A percentile compares a stretch with the other conserved stretches of the same genome.
Conservation (phyloP, 345 rosid genomes). For the Gossypium anomalum region DNA sequence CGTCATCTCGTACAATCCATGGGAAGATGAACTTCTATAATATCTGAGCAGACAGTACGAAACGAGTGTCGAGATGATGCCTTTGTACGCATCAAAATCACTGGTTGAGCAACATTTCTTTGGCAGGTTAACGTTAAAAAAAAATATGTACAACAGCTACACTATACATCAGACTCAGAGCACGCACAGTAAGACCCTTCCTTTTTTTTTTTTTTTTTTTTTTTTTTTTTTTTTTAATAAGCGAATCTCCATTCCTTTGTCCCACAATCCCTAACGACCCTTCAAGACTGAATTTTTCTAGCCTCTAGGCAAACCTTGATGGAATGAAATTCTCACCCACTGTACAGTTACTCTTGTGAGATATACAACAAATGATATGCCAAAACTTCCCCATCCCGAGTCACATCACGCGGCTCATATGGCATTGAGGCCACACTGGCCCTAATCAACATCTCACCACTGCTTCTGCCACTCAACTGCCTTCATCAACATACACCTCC, state of each 20-base stretch:
- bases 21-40: too few species aligned
- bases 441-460: conserved; percentile 8
- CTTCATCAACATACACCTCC: not conserved
- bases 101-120: not conserved
- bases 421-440: not conserved
- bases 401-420: not conserved
- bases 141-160: not conserved
- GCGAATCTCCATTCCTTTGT: not conserved
- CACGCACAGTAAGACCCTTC: not conserved
- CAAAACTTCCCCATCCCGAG: not conserved
- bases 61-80: not conserved
- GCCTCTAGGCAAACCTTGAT: conserved; percentile 21
- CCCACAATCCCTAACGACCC: not conserved
- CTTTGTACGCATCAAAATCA: not conserved
- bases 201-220: too few species aligned
- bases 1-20: too few species aligned
- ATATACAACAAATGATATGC: conserved; percentile 7
- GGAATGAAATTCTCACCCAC: not conserved
- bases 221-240: too few species aligned
- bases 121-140: not conserved
- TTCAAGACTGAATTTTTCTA: not conserved
- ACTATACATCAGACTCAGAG: not conserved
- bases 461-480: conserved; percentile 15
- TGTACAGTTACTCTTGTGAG: not conserved
- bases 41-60: not conserved